Percentiles rank a stretch among this genome's conserved stretches.
Evolutionary conservation across 75 land plant species (phyloP).

Genomic region (Selaginella moellendorffii): DNA sequence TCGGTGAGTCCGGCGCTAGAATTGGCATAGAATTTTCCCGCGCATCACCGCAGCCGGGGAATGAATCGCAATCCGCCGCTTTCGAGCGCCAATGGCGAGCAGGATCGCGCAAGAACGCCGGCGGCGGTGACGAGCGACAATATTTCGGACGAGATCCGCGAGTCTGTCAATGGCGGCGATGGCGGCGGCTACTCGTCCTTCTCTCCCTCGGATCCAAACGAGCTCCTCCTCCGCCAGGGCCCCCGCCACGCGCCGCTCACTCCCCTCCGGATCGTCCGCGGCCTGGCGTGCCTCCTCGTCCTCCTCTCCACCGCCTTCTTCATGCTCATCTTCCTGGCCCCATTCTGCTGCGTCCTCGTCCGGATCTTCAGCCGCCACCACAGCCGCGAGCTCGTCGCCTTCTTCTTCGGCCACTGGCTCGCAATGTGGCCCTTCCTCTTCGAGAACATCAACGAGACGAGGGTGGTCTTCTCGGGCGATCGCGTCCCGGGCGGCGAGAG

Average conservation of each 20-base stretch:
- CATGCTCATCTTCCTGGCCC: constrained; percentile 41
- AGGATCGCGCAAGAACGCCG: too few species aligned
- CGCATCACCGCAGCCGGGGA: too few species aligned
- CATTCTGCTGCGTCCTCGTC: constrained; percentile 29
- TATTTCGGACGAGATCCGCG: too few species aligned
- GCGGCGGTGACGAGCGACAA: too few species aligned
- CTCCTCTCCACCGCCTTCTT: constrained; percentile 44
- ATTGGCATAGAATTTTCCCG: too few species aligned
- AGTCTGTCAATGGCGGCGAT: too few species aligned
- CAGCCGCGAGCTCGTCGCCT: constrained; percentile 43
- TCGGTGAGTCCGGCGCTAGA: too few species aligned
- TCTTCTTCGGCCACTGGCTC: constrained; percentile 72
- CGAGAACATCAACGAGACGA: constrained; percentile 78
- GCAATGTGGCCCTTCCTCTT: constrained; percentile 90
- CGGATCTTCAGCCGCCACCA: constrained; percentile 54
- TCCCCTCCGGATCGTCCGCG: constrained; percentile 10
- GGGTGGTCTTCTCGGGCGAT: constrained; percentile 79
- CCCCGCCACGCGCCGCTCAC: constrained; percentile 18
- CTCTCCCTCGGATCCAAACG: too few species aligned
- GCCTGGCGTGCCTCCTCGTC: constrained; percentile 10
- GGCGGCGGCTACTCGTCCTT: too few species aligned
- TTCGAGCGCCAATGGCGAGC: too few species aligned
- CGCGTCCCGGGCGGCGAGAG: constrained; percentile 51
- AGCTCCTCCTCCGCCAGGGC: neutral
- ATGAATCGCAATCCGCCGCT: too few species aligned